A percentile compares a stretch with the other conserved stretches of the same genome.
Conservation (phyloP, 495 filamentous ascomycete genomes). For the Talaromyces wortmannii region DNA sequence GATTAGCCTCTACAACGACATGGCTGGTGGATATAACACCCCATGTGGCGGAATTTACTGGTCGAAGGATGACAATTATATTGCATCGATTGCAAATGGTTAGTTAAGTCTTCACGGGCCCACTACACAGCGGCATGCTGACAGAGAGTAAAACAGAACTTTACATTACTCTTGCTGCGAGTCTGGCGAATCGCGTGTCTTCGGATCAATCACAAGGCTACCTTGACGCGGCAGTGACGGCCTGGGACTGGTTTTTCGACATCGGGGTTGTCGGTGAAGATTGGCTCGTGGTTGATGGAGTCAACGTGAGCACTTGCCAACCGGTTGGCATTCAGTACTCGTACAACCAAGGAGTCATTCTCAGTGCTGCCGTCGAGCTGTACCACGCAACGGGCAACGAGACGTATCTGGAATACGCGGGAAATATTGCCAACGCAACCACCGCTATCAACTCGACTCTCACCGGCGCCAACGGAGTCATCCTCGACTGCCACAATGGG, state of each 20-base stretch:
- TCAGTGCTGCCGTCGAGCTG: conserved; percentile 58
- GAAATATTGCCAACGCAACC: background rate
- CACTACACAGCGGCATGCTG: background rate
- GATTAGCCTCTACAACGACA: conserved; percentile 48
- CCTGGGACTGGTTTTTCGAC: conserved; percentile 58
- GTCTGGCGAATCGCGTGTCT: conserved; percentile 38
- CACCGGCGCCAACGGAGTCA: background rate
- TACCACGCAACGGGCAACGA: conserved; percentile 14
- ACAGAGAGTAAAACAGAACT: background rate
- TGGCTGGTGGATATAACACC: conserved; percentile 39
- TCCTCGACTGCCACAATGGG: background rate
- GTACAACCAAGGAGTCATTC: conserved; percentile 67
- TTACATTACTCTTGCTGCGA: conserved; percentile 7
- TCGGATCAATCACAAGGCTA: conserved; percentile 34
- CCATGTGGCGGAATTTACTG: conserved; percentile 59
- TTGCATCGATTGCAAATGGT: conserved; percentile 35
- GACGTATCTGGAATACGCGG: background rate
- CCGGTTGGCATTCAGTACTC: conserved; percentile 55
- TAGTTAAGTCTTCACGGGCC: background rate
- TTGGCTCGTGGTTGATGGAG: conserved; percentile 56
- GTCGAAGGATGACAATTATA: conserved; percentile 48
- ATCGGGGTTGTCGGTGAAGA: conserved; percentile 53
- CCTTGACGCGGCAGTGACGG: background rate
- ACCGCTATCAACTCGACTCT: background rate
- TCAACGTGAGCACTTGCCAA: conserved; percentile 33